Percentiles rank a stretch among this genome's conserved stretches.
Evolutionary conservation across 148 eudicot species (phyloP).

Genomic region (Chenopodium formosanum): DNA sequence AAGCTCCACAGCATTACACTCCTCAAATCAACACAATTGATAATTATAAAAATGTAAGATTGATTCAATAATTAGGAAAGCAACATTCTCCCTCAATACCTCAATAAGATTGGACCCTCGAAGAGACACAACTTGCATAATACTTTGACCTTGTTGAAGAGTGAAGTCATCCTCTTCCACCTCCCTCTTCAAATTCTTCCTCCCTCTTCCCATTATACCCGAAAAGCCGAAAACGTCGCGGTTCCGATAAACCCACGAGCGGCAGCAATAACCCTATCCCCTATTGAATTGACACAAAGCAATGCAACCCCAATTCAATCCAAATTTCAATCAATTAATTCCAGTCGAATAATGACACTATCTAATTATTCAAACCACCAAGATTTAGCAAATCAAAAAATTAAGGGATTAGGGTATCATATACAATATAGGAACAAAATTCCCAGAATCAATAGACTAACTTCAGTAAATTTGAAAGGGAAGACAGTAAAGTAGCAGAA

Average conservation of each 20-base stretch:
- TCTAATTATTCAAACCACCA: too few relatives aligned
- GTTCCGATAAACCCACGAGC: background rate
- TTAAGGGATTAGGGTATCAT: too few relatives aligned
- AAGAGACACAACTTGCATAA: conserved; percentile 79
- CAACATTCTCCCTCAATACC: conserved; percentile 31
- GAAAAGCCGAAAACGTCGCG: background rate
- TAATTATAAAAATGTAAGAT: too few relatives aligned
- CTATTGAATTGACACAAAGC: background rate
- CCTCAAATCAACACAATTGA: too few relatives aligned
- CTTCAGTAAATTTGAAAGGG: too few relatives aligned
- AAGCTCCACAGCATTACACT: too few relatives aligned
- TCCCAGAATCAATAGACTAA: too few relatives aligned
- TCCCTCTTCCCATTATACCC: conserved; percentile 49
- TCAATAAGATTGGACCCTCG: conserved; percentile 87
- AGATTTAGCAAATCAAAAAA: too few relatives aligned
- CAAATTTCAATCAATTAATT: background rate
- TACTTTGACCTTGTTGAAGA: conserved; percentile 62
- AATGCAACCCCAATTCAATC: background rate
- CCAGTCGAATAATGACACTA: background rate
- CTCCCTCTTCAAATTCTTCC: conserved; percentile 91
- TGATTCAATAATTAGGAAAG: background rate
- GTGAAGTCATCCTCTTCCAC: conserved; percentile 46
- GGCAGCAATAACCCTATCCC: background rate
- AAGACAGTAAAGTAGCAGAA: too few relatives aligned
- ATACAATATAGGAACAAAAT: too few relatives aligned